A percentile compares a stretch with the other conserved stretches of the same genome.
Conservation (phyloP, 768 basidiomycete species). For the Astraeus odoratus region DNA sequence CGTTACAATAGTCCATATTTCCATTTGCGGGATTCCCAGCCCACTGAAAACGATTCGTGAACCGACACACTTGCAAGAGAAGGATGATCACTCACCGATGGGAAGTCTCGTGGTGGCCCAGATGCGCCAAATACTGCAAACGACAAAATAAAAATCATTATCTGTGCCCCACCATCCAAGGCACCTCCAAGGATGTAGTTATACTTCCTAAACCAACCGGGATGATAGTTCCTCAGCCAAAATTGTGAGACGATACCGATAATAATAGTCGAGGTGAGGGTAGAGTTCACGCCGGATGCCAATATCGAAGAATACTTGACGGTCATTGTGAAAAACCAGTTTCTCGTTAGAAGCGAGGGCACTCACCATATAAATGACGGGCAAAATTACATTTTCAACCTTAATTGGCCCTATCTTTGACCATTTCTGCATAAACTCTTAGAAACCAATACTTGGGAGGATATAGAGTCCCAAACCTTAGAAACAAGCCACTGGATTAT, state of each 20-base stretch:
- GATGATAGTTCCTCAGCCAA: conserved; percentile 50
- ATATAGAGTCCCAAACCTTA: conserved; percentile 29
- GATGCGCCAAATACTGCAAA: conserved; percentile 59
- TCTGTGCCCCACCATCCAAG: conserved; percentile 24
- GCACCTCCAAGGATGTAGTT: conserved; percentile 36
- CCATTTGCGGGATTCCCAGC: conserved; percentile 46
- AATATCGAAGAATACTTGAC: conserved; percentile 36
- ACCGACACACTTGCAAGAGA: not conserved
- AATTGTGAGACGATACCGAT: conserved; percentile 53
- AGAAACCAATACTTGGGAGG: not conserved
- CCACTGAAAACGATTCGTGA: conserved; percentile 25
- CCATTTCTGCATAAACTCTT: conserved; percentile 37
- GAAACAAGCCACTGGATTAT: conserved; percentile 47
- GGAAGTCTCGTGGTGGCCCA: conserved; percentile 43
- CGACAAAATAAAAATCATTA: conserved; percentile 55
- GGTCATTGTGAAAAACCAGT: not conserved
- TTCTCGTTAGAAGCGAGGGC: not conserved
- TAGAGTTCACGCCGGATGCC: conserved; percentile 51
- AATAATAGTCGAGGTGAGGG: conserved; percentile 38
- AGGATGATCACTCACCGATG: conserved; percentile 9
- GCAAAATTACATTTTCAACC: conserved; percentile 45
- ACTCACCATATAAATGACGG: conserved; percentile 47
- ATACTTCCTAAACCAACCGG: conserved; percentile 62
- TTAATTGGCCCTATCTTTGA: conserved; percentile 46
- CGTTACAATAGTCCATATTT: conserved; percentile 55